Evolutionary conservation across 140 eudicot species (phyloP), one percentile per base, ranked within the genome.

Genomic region (Erigeron philadelphicus): DNA sequence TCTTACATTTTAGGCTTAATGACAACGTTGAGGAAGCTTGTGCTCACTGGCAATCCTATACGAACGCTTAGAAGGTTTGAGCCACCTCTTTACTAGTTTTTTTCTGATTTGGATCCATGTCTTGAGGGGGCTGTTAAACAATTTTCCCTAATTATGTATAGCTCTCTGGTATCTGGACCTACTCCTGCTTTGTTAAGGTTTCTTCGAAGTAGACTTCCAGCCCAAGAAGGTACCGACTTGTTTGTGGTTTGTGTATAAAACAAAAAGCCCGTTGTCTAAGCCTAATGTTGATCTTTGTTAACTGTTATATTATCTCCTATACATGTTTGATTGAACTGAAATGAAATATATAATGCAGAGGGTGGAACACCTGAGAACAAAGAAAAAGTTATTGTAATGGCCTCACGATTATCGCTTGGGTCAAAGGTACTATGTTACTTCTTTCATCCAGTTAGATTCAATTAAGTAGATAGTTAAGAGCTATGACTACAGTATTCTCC

Each of bases 131-230:
- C 49, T 75, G 35, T 23, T 71, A 4, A 66, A 61, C 72, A 67
- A n/a, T 31, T 60, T 43, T 17, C 6, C 57, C 9, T 5, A 58
- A 73, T 25, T 64, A 21, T 52, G 42, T 61, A 35, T 79, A 93
- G 98, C 75, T 79, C 98, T 8, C 76, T 93, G 76, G 96, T 93
- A 61, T 50, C 85, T 75, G 98, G 98, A 72, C 96, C 96, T 74
- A 89, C 98, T 75, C 85, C 98, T 72, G 93, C 98, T 57, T 78
- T 93, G 78, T 78, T 93, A 77, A 89, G 67, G 82, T 85, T 84
- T 78, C 94, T 93, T 48, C 85, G 90, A 59, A 86, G 98, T 83
- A 86, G 95, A 76, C 98, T 93, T 71, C 98, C 96, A 55, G 70
- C 88, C 50, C 87, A 90, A 75, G 95, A 93, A 89, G 98, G 98